Conservation (phyloP, 495 filamentous ascomycete genomes). For the Pyrenopolyporus hunteri region DNA sequence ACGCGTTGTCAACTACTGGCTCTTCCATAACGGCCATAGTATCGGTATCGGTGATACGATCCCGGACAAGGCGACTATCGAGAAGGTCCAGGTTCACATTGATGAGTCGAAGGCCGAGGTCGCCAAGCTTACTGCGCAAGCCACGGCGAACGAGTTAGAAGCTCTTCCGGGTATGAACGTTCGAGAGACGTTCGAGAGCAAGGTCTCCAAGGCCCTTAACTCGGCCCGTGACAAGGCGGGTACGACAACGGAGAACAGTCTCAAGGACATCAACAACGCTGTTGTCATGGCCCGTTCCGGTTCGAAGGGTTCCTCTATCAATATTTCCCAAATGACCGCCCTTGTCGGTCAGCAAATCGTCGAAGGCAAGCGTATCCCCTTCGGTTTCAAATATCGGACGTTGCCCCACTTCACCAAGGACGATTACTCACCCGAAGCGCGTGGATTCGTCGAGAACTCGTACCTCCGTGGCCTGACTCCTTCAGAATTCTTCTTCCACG, state of each 20-base stretch:
- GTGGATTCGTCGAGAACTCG: constrained; percentile 98
- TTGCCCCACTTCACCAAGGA: constrained; percentile 99
- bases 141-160: constrained; percentile 85
- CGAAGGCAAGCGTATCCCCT: constrained; percentile 98
- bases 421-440: constrained; percentile 94
- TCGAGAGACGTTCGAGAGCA: constrained; percentile 95
- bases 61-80: constrained; percentile 80
- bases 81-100: constrained; percentile 81
- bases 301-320: constrained; percentile 97
- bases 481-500: constrained; percentile 98
- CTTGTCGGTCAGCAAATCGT: constrained; percentile 97
- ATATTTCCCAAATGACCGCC: constrained; percentile 99
- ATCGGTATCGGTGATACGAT: constrained; percentile 99
- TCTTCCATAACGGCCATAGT: constrained; percentile 96
- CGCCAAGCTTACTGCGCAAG: constrained; percentile 69
- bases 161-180: constrained; percentile 95
- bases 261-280: constrained; percentile 95
- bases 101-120: constrained; percentile 81
- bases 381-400: constrained; percentile 98
- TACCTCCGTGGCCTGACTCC: constrained; percentile 96
- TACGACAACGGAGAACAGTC: constrained; percentile 83
- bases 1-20: constrained; percentile 93
- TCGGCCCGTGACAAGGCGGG: constrained; percentile 95
- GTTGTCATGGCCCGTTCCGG: constrained; percentile 94
- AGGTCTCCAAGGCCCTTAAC: constrained; percentile 91